Evolutionary conservation across 768 basidiomycete genomes (phyloP), one percentile per base, ranked within the genome.

Genomic region (Galerina sulciceps): DNA sequence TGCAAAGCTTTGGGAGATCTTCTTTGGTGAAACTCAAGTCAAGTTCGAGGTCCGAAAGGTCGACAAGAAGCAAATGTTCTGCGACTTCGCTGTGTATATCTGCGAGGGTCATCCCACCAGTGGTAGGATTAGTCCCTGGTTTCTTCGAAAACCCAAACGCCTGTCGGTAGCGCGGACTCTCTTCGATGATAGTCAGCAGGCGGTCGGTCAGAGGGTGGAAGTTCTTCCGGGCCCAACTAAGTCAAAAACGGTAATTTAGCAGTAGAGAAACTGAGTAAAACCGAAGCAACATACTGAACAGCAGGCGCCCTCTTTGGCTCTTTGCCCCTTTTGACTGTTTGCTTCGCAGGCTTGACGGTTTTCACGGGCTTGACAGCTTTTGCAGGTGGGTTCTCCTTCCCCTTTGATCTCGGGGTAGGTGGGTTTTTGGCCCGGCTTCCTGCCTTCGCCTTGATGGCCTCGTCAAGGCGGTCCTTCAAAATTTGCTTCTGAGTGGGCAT

Each of bases 91-190:
- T 26, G 26, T 26, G 26, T 26, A 26, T 26, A 26, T 26, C 26
- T 6, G 26, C 6, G 26, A 3, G 26, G 26, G 26, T 26, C 26
- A 26, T 26, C 3, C 65, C 60, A 10, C 64, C 60, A 14, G 64
- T 63, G 1, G 50, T 41, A 22, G 55, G 55, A 8, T 22, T 26
- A 23, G 37, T 50, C 5, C 10, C 11, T 14, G n/a, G 26, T 5
- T 60, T 62, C 56, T 62, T 65, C 6, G 59, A 55, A 37, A 69
- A 68, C 13, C 68, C 68, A 41, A 69, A 62, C 23, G 61, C 59
- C 34, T 59, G 66, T 40, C 55, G 49, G 59, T 59, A 69, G 4
- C 45, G 52, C 6, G 59, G 44, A 14, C 55, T 66, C 4, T 59
- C 59, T 42, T 69, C 63, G 38, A 68, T 65, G 36, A 68, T 50